Conservation (phyloP, 306 rosid species). For the Corylus avellana region DNA sequence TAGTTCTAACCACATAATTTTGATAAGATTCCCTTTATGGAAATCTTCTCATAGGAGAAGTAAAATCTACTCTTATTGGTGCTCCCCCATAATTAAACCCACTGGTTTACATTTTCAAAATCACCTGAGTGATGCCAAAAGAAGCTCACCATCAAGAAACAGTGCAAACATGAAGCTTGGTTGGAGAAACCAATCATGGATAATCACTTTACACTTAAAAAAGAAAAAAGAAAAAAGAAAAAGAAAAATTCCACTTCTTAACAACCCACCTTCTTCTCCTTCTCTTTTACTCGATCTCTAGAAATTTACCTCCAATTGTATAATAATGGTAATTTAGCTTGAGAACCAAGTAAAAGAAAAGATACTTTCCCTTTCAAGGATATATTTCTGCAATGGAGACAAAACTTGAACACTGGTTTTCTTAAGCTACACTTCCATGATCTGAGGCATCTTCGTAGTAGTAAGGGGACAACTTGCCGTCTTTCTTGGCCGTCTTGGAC, state of each 20-base stretch:
- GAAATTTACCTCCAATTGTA: no score
- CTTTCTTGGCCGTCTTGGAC: constrained; percentile 38
- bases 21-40: constrained; percentile 6
- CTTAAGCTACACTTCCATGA: constrained; percentile 68
- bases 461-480: constrained; percentile 63
- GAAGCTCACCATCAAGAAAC: constrained; percentile 22
- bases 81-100: constrained; percentile 6
- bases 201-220: constrained; percentile 39
- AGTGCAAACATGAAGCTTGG: constrained; percentile 26
- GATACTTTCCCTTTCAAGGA: not conserved
- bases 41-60: constrained; percentile 19
- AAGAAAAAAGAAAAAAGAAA: not conserved
- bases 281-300: no score
- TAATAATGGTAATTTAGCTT: constrained; percentile 30
- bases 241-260: not conserved
- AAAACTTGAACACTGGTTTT: not conserved
- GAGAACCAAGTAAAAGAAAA: constrained; percentile 22
- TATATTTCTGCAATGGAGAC: not conserved
- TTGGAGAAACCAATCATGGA: constrained; percentile 14
- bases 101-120: constrained; percentile 26
- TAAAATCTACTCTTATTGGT: not conserved
- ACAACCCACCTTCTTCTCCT: not conserved
- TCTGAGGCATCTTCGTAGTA: constrained; percentile 66
- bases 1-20: not conserved
- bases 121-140: constrained; percentile 25